Base-by-base conservation (phyloP, 1,284 basidiomycete species). In the Fomitopsis betulina region DNA sequence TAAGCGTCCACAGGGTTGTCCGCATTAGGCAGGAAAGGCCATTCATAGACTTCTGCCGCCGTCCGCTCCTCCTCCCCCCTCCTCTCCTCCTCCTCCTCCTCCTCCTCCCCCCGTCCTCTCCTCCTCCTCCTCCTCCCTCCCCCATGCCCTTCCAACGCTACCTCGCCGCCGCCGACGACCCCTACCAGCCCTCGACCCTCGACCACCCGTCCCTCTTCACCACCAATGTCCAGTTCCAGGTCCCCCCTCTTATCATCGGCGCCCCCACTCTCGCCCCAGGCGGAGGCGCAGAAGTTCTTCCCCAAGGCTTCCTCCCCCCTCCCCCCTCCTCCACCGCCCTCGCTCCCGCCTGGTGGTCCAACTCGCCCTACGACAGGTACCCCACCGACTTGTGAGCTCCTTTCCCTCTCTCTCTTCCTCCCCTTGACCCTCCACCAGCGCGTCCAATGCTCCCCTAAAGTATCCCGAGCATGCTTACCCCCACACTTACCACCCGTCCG, bases 271-370 rank as follows among this genome's bases (percentile, higher is more conserved):
- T 89, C 25, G 85, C 84, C 1, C 81, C 78, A 2, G 86, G 85
- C 19, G 87, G 87, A 38, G 87, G 87, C 43, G 86, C 83, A 8
- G 88, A 89, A 68, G 81, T 86, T 12, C 65, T 88, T 10, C 79
- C 83, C 1, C 71, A 75, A 10, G 75, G 78, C 53, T 55, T 39
- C 56, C 21, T 60, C 7, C 30, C 50, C 10, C 30, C 27, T 30
- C 27, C 38, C 50, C 66, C 79, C 33, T 68, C 68, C 42, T 58
- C 64, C 60, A 54, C 70, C 61, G 60, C 69, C 5, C 58, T 69
- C 30, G 66, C 67, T 50, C 72, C 73, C 7, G 62, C 74, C 4
- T 87, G 83, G 85, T 75, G 81, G 50, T 59, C 73, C 19, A 79
- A 80, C 61, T 75, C 73, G 40, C 78, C 78, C n/a, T 79, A 79